These are phyloP conservation scores for Ogataea trehalophila DNA, from an alignment of 805 yeast species.

Conservation along the genomic window DNA sequence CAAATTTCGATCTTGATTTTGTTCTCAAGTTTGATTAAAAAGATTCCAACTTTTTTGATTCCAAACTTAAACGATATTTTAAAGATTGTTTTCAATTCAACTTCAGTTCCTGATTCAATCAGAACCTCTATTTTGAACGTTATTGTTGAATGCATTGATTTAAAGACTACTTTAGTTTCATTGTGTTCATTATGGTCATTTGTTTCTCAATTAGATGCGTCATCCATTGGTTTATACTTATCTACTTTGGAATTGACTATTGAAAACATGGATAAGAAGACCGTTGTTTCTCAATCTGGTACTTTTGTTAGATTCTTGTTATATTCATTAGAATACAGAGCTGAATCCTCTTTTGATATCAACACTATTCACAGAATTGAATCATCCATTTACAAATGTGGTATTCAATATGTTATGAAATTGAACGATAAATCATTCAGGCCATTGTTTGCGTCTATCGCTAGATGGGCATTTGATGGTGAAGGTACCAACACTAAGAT, in stretches of 20 bases:
- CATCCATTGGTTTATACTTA: constrained; percentile 65
- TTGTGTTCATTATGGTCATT: constrained; percentile 60
- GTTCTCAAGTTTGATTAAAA: constrained; percentile 68
- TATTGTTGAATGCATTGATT: constrained; percentile 63
- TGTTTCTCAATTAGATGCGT: constrained; percentile 33
- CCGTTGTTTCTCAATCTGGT: constrained; percentile 67
- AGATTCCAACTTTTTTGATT: constrained; percentile 80
- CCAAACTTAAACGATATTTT: constrained; percentile 64
- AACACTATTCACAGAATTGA: constrained; percentile 81
- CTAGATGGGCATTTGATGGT: constrained; percentile 89
- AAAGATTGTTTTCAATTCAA: constrained; percentile 50
- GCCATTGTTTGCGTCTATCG: constrained; percentile 81
- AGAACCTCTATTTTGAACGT: constrained; percentile 60
- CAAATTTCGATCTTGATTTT: constrained; percentile 71
- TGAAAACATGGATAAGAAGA: constrained; percentile 65
- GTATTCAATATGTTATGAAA: constrained; percentile 76
- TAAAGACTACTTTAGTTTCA: constrained; percentile 55
- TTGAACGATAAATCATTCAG: constrained; percentile 91
- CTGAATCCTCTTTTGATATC: constrained; percentile 52
- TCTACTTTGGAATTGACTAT: constrained; percentile 61
- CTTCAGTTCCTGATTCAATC: constrained; percentile 52
- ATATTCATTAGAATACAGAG: constrained; percentile 67
- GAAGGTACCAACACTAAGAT: constrained; percentile 54
- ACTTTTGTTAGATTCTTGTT: constrained; percentile 65
- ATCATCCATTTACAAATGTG: constrained; percentile 66